Conservation (phyloP, 2,329 filamentous ascomycete species). For the Colletotrichum lindemuthianum region DNA sequence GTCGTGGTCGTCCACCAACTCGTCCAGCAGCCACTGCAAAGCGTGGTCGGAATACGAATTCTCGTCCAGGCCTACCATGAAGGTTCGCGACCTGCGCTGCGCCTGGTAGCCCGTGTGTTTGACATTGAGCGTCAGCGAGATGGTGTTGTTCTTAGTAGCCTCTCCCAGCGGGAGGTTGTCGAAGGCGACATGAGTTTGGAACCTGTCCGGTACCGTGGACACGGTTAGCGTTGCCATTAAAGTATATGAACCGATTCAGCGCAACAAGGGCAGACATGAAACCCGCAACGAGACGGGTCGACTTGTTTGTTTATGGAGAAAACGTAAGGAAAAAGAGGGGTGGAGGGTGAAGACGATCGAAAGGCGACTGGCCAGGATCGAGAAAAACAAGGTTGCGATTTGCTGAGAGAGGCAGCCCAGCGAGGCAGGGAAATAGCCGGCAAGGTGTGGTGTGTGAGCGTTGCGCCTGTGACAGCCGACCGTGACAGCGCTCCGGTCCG, state of each 20-base stretch:
- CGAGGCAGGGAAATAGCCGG: slow-evolving; percentile 10
- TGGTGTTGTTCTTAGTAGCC: slow-evolving; percentile 66
- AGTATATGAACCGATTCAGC: background rate
- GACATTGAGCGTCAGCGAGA: slow-evolving; percentile 82
- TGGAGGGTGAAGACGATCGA: slow-evolving; percentile 9
- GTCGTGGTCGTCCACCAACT: slow-evolving; percentile 92
- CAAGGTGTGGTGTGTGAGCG: background rate
- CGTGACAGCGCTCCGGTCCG: slow-evolving; percentile 6
- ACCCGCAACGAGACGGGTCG: background rate
- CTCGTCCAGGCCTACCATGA: slow-evolving; percentile 90
- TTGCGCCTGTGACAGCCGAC: slow-evolving; percentile 15
- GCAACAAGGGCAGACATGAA: background rate
- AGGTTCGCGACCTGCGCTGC: slow-evolving; percentile 83
- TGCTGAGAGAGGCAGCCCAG: slow-evolving; percentile 20
- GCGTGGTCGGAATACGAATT: slow-evolving; percentile 94
- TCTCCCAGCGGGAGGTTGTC: slow-evolving; percentile 69
- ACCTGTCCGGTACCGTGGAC: slow-evolving; percentile 54
- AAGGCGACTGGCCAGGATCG: slow-evolving; percentile 26
- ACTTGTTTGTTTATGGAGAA: background rate
- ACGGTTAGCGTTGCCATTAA: slow-evolving; percentile 57
- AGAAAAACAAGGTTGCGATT: slow-evolving; percentile 4
- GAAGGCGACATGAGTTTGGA: slow-evolving; percentile 68
- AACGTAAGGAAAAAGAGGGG: background rate
- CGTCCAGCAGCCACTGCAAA: slow-evolving; percentile 90
- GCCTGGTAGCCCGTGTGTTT: slow-evolving; percentile 89